Conservation (phyloP, 2,329 filamentous ascomycete genomes). For the Colletotrichum costaricense region DNA sequence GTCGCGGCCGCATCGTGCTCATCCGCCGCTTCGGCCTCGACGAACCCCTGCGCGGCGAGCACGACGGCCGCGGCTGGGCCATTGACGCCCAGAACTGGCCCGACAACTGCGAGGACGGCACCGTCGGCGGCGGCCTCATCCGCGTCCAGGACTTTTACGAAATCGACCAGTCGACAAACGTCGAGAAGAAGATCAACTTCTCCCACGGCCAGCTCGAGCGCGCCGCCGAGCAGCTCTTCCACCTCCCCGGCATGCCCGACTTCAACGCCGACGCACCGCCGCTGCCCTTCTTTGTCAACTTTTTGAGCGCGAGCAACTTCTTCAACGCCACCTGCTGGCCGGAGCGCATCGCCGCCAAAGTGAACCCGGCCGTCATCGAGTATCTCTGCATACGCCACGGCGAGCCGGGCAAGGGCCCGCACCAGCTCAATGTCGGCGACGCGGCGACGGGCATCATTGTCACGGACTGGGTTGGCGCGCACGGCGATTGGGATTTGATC, state of each 20-base stretch:
- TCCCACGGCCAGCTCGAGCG: conserved; percentile 82
- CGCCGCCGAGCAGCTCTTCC: conserved; percentile 65
- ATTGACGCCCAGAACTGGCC: conserved; percentile 79
- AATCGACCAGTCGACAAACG: conserved; percentile 78
- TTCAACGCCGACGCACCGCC: conserved; percentile 45
- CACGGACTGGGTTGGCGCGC: conserved; percentile 90
- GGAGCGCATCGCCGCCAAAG: conserved; percentile 85
- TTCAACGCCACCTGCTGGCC: conserved; percentile 95
- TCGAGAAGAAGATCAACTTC: conserved; percentile 82
- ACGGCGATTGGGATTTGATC: conserved; percentile 91
- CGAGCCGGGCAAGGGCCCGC: conserved; percentile 60
- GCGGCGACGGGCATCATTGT: conserved; percentile 89
- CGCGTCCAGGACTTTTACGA: conserved; percentile 97
- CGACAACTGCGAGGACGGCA: conserved; percentile 86
- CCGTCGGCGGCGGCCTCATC: conserved; percentile 76
- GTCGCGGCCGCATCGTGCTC: conserved; percentile 84
- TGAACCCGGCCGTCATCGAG: conserved; percentile 81
- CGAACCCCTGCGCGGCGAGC: conserved; percentile 60
- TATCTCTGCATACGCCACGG: conserved; percentile 71
- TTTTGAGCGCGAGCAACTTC: conserved; percentile 91
- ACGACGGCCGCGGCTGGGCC: conserved; percentile 64
- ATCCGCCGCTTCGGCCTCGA: conserved; percentile 82
- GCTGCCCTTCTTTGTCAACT: conserved; percentile 86
- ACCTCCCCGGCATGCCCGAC: conserved; percentile 49
- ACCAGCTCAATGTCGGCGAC: conserved; percentile 68